Percentiles rank a stretch among this genome's conserved stretches.
Evolutionary conservation across 2,329 filamentous ascomycete species (phyloP).

Genomic region (Cytospora piceicola): DNA sequence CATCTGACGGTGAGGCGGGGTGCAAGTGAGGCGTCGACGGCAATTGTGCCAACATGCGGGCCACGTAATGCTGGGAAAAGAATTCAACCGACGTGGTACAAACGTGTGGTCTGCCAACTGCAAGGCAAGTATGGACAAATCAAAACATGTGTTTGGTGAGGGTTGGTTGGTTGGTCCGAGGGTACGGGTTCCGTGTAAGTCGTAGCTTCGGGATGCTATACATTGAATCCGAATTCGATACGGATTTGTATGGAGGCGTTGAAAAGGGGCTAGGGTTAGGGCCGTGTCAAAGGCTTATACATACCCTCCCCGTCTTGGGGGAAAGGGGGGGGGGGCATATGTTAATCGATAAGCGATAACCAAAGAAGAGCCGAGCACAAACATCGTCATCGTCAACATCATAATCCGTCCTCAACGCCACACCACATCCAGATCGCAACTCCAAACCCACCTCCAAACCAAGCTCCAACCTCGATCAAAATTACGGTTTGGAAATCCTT

Average conservation of each 20-base stretch:
- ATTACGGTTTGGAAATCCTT: not conserved
- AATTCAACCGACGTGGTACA: not conserved
- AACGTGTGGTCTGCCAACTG: not conserved
- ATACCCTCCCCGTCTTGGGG: no score
- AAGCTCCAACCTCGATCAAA: not conserved
- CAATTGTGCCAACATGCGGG: slow-evolving; percentile 3
- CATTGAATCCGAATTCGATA: no score
- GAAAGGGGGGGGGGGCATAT: no score
- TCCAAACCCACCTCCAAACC: not conserved
- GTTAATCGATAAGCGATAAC: no score
- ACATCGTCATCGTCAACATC: no score
- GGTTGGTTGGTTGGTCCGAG: not conserved
- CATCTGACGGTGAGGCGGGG: not conserved
- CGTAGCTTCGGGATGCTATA: no score
- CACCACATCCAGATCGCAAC: not conserved
- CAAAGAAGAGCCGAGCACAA: no score
- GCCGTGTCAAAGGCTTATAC: no score
- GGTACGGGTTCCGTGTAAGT: no score
- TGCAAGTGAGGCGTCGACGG: not conserved
- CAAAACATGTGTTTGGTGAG: not conserved
- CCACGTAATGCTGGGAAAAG: slow-evolving; percentile 1
- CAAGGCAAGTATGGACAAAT: not conserved
- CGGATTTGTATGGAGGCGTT: no score
- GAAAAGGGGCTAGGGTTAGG: no score
- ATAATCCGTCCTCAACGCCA: no score